phyloP scores from a whole-genome alignment of 305 asterid species.

The Solanum hybrid region DNA sequence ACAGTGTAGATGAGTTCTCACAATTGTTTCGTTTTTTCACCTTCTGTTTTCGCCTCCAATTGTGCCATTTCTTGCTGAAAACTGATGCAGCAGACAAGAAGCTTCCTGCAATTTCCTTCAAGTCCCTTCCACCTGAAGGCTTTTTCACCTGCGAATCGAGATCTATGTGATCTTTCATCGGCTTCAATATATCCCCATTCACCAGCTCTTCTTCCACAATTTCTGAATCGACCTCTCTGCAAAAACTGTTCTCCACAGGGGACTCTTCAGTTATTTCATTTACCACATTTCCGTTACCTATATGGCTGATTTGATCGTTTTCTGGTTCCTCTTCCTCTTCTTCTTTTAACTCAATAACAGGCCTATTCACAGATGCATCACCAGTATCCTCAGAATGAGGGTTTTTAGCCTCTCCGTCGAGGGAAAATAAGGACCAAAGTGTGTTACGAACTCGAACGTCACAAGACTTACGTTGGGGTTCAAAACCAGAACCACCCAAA shows the following conservation, averaged over 20 bases:
- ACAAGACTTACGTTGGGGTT: constrained; percentile 91
- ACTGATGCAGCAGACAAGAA: constrained; percentile 91
- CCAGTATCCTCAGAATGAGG: constrained; percentile 13
- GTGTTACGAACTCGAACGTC: constrained; percentile 84
- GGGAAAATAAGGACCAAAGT: constrained; percentile 54
- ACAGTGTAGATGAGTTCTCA: constrained; percentile 34
- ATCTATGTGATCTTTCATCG: constrained; percentile 81
- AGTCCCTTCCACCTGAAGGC: constrained; percentile 36
- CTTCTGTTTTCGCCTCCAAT: constrained; percentile 92
- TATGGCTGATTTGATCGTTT: constrained; percentile 8
- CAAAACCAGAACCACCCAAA: constrained; percentile 28
- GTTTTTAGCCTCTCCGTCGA: constrained; percentile 41
- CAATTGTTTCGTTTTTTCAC: constrained; percentile 50
- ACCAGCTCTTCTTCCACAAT: constrained; percentile 55
- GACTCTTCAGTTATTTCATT: constrained; percentile 27
- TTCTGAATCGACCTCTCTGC: constrained; percentile 29
- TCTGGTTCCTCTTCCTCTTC: constrained; percentile 21
- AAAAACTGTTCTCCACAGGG: constrained; percentile 19
- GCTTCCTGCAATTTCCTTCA: constrained; percentile 42
- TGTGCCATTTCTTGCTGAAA: constrained; percentile 90
- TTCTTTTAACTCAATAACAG: constrained; percentile 45
- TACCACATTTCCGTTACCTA: constrained; percentile 4
- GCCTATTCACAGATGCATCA: constrained; percentile 32
- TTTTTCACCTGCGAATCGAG: constrained; percentile 52
- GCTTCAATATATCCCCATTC: constrained; percentile 28